Percentiles rank a stretch among this genome's conserved stretches.
These are phyloP conservation scores for Brassica nigra DNA, from an alignment of 345 rosid species.

Conservation along the genomic window DNA sequence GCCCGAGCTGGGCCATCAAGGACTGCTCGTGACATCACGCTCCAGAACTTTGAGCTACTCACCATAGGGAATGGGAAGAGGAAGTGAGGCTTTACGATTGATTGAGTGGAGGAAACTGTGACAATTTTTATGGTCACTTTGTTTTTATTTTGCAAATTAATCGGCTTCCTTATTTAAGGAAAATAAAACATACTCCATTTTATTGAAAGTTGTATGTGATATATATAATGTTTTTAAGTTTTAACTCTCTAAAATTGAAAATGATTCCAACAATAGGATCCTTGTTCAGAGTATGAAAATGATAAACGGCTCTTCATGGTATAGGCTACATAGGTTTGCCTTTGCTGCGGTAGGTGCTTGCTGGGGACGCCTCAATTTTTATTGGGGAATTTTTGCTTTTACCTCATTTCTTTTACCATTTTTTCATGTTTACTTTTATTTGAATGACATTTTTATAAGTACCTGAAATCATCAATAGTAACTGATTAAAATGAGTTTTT, in stretches of 20 bases:
- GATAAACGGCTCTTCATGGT: no score
- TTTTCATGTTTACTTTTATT: no score
- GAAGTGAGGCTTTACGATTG: conserved; percentile 28
- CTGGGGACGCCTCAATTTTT: no score
- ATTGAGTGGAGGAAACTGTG: conserved; percentile 22
- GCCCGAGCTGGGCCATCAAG: conserved; percentile 51
- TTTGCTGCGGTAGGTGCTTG: no score
- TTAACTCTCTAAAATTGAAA: neutral
- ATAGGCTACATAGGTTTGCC: no score
- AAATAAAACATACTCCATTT: conserved; percentile 29
- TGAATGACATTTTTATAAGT: no score
- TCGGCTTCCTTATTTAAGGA: conserved; percentile 30
- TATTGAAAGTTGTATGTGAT: conserved; percentile 21
- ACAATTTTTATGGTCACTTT: conserved; percentile 26
- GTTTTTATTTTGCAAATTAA: conserved; percentile 11
- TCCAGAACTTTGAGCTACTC: conserved; percentile 81
- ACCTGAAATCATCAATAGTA: no score
- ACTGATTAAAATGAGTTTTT: no score
- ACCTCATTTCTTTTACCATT: no score
- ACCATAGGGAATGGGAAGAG: conserved; percentile 60
- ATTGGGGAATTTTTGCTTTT: no score
- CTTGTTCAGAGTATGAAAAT: no score
- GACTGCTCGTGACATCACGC: conserved; percentile 64
- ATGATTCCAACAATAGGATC: no score
- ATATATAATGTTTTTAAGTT: conserved; percentile 6